Evolutionary conservation across 495 filamentous ascomycete genomes (phyloP), one percentile per base, ranked within the genome.

Genomic region (Choiromyces venosus): DNA sequence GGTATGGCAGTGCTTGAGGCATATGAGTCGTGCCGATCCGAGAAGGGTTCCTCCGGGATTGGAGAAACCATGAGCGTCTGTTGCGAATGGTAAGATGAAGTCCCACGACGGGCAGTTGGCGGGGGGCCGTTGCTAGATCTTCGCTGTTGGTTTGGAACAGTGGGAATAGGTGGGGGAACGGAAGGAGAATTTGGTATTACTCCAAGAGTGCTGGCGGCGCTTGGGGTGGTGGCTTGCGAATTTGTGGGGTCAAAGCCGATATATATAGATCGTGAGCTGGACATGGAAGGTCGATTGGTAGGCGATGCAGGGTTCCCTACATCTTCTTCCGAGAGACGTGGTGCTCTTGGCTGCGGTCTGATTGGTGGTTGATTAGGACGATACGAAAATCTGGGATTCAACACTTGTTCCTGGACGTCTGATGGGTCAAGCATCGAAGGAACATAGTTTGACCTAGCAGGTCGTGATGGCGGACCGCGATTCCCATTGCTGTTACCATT

Each of bases 1-100:
- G 93, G 92, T 71, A 96, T 92, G 0, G 88, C 91, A 69, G 88
- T 87, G 81, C 92, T 96, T 9, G 93, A 96, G 10, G 92, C 92
- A 79, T 90, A 91, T 0, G 92, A 94, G 29, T 87, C 88, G 79
- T 90, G 87, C 19, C 88, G 84, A 64, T 70, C 75, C 18, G 67
- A 73, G 10, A 70, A 87, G 84, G 40, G 88, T 79, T 97, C 93
- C 82, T 97, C 94, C 1, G 89, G 91, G 71, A 97, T 97, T 1
- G 94, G 94, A 10, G 94, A 92, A 7, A 97, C 92, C 71, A 86
- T 92, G 1, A 91, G 92, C n/a, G 82, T 79, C 71, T 86, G 87
- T 35, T 92, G 87, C 14, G 86, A 83, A 69, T 87, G 93, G 75
- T 92, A 92, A n/a, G 90, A 88, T 2, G 89, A 88, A 37, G 85